Percentiles rank a stretch among this genome's conserved stretches.
Conservation (phyloP, 2,329 filamentous ascomycete species). For the Cyphellophora europaea region DNA sequence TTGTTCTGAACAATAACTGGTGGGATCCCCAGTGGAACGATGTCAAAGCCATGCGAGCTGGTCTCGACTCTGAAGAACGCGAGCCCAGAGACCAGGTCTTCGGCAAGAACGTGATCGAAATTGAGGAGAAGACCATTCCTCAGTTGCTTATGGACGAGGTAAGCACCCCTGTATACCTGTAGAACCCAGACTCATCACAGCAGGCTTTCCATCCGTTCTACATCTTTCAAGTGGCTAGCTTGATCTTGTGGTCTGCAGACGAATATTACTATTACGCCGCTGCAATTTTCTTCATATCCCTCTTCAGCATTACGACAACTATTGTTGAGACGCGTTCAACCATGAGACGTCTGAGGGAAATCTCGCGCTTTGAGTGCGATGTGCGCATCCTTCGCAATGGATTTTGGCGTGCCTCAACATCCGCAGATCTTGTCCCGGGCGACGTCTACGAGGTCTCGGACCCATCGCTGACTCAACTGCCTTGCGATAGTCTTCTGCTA, state of each 20-base stretch:
- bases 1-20: slow-evolving; percentile 79
- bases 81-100: slow-evolving; percentile 76
- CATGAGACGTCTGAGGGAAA: slow-evolving; percentile 81
- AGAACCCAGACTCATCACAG: slow-evolving; percentile 2
- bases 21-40: slow-evolving; percentile 86
- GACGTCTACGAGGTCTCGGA: slow-evolving; percentile 97
- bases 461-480: slow-evolving; percentile 76
- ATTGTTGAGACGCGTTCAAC: slow-evolving; percentile 86
- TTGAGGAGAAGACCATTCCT: slow-evolving; percentile 75
- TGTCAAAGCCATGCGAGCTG: slow-evolving; percentile 62
- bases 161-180: slow-evolving; percentile 14
- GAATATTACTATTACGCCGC: slow-evolving; percentile 96
- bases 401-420: slow-evolving; percentile 87
- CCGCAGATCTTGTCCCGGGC: slow-evolving; percentile 81
- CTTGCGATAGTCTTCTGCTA: slow-evolving; percentile 82
- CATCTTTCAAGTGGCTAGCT: slow-evolving; percentile 91
- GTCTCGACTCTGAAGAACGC: slow-evolving; percentile 83
- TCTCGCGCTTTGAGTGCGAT: slow-evolving; percentile 91
- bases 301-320: slow-evolving; percentile 82
- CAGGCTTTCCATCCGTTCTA: slow-evolving; percentile 95
- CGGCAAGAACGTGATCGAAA: slow-evolving; percentile 82
- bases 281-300: slow-evolving; percentile 90
- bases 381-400: slow-evolving; percentile 87
- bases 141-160: slow-evolving; percentile 86
- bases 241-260: slow-evolving; percentile 89